Base-by-base conservation (phyloP, 441 rosid species). In the Populus hybrid region DNA sequence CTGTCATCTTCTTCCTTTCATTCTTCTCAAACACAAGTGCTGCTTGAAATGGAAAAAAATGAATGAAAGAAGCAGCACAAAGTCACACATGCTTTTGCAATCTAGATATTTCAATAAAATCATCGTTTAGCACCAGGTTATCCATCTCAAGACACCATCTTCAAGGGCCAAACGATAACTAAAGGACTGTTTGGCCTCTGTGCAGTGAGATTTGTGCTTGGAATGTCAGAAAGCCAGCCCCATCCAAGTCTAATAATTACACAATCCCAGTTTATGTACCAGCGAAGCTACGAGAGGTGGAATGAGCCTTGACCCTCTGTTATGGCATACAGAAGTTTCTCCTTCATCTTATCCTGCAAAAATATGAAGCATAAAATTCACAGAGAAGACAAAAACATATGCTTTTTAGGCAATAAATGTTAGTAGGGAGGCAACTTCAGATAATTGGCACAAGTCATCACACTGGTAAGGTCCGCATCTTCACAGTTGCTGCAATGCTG, bases 401-500 rank as follows among this genome's bases (percentile, higher is more conserved):
- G 32, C 32, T 30, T 30, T 4, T 30, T 30, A 30, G 80, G 72
- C 11, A 76, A 83, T 77, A 70, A 63, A 53, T 23, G 24, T 88
- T 84, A 88, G 82, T 96, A 96, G 67, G 98, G 93, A 6, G 99
- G 99, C 77, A 94, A 87, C 88, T 94, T 96, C 79, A 96, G 89
- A 81, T 96, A 96, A 87, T 96, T 96, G 76, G 98, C 99, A 74
- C 98, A 94, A 59, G 99, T 96, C 99, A 94, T 96, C 86, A 96
- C 99, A 69, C 98, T 94, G 38, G 98, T 98, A 71, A 96, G 83
- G 86, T 94, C 98, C 5, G 84, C 84, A 82, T 96, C 97, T 1
- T 86, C 92, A 67, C 84, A 84, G 77, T 85, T 87, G 86, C 93
- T 85, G 71, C 92, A 90, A 50, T 89, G 94, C 98, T 96, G 94